Evolutionary conservation across 2,329 filamentous ascomycete species (phyloP), one percentile per base, ranked within the genome.

Genomic region (Fonsecaea multimorphosa): DNA sequence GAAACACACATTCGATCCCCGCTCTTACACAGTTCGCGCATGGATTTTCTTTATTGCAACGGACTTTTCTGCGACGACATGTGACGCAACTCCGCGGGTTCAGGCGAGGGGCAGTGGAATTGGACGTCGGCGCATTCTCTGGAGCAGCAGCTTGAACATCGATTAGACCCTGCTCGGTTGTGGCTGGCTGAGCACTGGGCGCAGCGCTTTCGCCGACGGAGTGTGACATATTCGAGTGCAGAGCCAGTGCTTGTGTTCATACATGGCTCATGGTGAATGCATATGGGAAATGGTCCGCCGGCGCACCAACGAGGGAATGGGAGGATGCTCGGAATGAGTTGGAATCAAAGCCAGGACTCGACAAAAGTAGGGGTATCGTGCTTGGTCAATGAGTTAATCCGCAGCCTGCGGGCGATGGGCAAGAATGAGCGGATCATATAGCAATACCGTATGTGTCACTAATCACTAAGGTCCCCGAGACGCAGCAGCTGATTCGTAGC

Each of bases 1-100:
- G 87, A 71, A 87, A 89, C n/a, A 87, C 72, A 73, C 87, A 89
- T 64, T 87, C 85, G 67, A 86, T 85, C 54, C 83, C 78, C 0
- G 79, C 78, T 72, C 78, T 82, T 55, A 75, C 71, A 66, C 81
- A 83, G 67, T 83, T 83, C 36, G 79, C 79, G 70, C 81, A 83
- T 29, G 81, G 81, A 12, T 78, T 76, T 34, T 76, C 49, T 72
- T 83, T 83, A 67, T 83, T 80, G 69, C 81, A 83, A 59, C 80
- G 78, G 16, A 83, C 80, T 67, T 82, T 82, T 46, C 80, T 74
- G 49, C 78, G 77, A 31, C 80, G 80, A 69, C 80, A 82, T 46
- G 80, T 82, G 19, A 81, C 73, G 72, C 80, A 82, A 68, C 80
- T 82, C 64, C 80, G 77, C 27, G 75, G 73, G 69, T 77, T 79